Base-by-base conservation (phyloP, 345 rosid genomes). In the Triadica sebifera region DNA sequence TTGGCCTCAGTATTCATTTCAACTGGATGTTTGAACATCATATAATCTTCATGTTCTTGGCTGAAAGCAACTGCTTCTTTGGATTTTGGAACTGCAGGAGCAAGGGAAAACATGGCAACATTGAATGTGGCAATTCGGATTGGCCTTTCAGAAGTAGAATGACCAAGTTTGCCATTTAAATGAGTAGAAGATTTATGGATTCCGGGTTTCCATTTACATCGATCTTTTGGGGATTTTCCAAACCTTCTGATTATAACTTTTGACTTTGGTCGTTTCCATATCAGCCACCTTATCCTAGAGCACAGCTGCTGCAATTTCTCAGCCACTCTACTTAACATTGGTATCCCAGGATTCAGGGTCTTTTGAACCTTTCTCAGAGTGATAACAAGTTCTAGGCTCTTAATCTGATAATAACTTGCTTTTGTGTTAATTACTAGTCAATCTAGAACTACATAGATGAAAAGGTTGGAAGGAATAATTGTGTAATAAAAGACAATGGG, bases 61-160 rank as follows among this genome's bases (percentile, higher is more conserved):
- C 34, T 29, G 34, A 29, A 29, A 29, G 34, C 34, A 29, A 29
- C 34, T 29, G 34, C 34, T 81, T 83, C 87, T 61, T 82, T 86
- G 41, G 77, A 51, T 71, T 67, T 82, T 16, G 93, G 85, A 71
- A 90, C 79, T 12, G 91, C 97, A 0, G 97, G 98, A 3, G 97
- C 97, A 12, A 94, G 93, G 34, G 95, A 86, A 81, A 94, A 92
- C 98, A 94, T 94, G 43, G 97, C 98, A 58, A 92, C 98, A 16
- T 94, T 92, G 76, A 92, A 92, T 2, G 97, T 90, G 9, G 97
- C 97, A 59, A 92, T 78, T 63, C 97, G 90, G 37, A 94, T 87
- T 1, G 86, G 95, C 71, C 81, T 86, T 46, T 75, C 77, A 0
- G 86, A 61, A 43, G 72, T 70, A 66, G 81, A 75, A 65, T 45